Base-by-base conservation (phyloP, 192 early-diverging fungal species). In the Rhizophagus prolifer region DNA sequence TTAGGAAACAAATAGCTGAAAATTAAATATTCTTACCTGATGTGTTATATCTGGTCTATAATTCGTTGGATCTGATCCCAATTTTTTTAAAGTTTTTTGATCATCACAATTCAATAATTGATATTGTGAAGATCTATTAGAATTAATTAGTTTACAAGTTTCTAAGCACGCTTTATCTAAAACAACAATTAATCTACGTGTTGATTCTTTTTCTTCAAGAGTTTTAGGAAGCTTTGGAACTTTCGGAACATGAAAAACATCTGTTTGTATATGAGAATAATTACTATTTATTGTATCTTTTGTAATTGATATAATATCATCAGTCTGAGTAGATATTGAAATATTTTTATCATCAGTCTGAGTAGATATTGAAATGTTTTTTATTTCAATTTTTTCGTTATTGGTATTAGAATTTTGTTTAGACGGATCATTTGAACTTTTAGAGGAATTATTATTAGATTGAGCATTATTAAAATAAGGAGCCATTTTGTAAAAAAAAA, bases 81-180 rank as follows among this genome's bases (percentile, higher is more conserved):
- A 85, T 79, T 97, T 96, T 69, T 92, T 93, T n/a, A 98, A 83
- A 70, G 94, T 86, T 46, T 92, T 89, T 74, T 98, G 96, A 83
- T 99, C 98, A 81, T 99, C 98, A 79, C 94, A 95, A 87, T 98
- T 98, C 61, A 98, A 86, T 70, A 98, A 86, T 80, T 95, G 94
- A 80, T 97, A 97, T 69, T 86, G 84, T 19, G 88, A 91, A 61
- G 93, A 86, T 63, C 90, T 44, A 44, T 44, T 92, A 74, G 88
- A 84, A 78, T 93, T 92, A 23, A 91, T 90, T 26, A 96, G 87
- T 85, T 97, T 97, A 81, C 93, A 94, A 21, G 95, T 96, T 80
- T 97, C 96, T 46, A 99, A 85, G 69, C 90, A 91, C 7, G 96
- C 96, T 25, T 90, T 86, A 79, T 95, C 93, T 34, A 98, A 86